Percentiles rank a stretch among this genome's conserved stretches.
Conservation (phyloP, 768 basidiomycete genomes). For the Hydnomerulius pinastri region DNA sequence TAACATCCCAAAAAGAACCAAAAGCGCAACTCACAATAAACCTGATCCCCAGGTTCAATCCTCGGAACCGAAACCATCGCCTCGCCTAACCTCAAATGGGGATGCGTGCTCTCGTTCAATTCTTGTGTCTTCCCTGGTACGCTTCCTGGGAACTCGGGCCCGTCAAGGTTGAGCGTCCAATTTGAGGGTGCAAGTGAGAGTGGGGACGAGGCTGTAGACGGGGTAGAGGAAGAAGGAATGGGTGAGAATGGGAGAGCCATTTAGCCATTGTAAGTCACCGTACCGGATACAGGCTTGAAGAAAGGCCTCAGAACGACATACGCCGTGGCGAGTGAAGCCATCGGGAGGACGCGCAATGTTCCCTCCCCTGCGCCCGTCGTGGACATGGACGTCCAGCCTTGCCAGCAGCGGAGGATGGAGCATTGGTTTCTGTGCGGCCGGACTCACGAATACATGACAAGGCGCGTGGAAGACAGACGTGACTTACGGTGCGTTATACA, state of each 20-base stretch:
- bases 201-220: no score
- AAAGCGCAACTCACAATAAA: constrained; percentile 45
- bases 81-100: constrained; percentile 55
- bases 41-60: constrained; percentile 66
- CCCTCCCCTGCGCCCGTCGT: constrained; percentile 60
- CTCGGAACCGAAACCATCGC: constrained; percentile 61
- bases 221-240: no score
- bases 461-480: constrained; percentile 16
- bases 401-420: constrained; percentile 58
- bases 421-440: constrained; percentile 46
- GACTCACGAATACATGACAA: constrained; percentile 5
- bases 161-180: constrained; percentile 58
- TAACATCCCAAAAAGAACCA: no score
- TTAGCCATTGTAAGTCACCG: not conserved
- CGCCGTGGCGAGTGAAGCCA: constrained; percentile 53
- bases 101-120: constrained; percentile 55
- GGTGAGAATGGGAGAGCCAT: no score
- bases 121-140: constrained; percentile 57
- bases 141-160: constrained; percentile 55
- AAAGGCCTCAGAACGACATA: constrained; percentile 69
- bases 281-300: constrained; percentile 44
- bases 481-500: constrained; percentile 64
- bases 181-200: constrained; percentile 42
- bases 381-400: constrained; percentile 57
- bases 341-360: constrained; percentile 62